Evolutionary conservation across 257 asterid genomes (phyloP).

Genomic region (Scutellaria baicalensis): DNA sequence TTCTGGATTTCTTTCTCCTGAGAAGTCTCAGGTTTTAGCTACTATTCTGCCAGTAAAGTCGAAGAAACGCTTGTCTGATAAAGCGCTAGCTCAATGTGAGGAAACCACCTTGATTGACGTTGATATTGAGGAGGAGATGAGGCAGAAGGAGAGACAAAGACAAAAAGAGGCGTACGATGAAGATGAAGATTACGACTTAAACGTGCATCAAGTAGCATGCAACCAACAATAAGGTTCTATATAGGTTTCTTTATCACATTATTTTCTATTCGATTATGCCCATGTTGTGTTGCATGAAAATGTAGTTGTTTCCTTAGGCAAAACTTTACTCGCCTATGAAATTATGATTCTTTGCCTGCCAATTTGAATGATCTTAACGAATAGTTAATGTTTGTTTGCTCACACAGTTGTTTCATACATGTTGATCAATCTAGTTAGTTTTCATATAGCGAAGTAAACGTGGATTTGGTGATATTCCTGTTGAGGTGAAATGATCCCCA

Average conservation of each 20-base stretch:
- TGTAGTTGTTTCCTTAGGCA: not conserved
- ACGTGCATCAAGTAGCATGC: slow-evolving; percentile 15
- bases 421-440: no score
- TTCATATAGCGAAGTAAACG: no score
- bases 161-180: slow-evolving; percentile 11
- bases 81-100: slow-evolving; percentile 2
- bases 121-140: slow-evolving; percentile 19
- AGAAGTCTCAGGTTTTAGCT: not conserved
- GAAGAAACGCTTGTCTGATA: not conserved
- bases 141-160: slow-evolving; percentile 13
- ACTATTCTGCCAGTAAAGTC: not conserved
- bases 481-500: no score
- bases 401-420: no score
- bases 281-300: not conserved
- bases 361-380: no score
- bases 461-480: no score
- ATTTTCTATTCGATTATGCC: not conserved
- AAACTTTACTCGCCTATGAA: not conserved
- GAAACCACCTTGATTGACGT: slow-evolving; percentile 12
- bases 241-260: not conserved
- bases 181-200: slow-evolving; percentile 11
- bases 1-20: slow-evolving; percentile 7
- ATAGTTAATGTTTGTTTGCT: no score
- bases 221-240: slow-evolving; percentile 15
- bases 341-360: not conserved